phyloP scores from a whole-genome alignment of 2,329 filamentous ascomycete species.

The Paecilomyces dactylethromorphus region DNA sequence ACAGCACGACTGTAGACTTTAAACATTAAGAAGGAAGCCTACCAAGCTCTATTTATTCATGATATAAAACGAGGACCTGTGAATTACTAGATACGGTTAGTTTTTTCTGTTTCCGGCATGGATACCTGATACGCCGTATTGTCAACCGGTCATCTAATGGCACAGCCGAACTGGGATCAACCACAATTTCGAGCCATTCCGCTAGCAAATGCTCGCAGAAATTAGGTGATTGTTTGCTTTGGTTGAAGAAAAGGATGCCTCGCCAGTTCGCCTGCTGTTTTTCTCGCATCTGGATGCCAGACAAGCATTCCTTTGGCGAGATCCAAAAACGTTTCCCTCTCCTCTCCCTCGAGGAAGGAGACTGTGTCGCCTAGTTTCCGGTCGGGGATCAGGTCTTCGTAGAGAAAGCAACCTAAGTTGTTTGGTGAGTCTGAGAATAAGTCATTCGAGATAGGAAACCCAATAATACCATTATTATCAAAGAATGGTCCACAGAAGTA shows the following conservation, averaged over 20 bases:
- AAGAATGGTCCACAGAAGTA: constrained; percentile 34
- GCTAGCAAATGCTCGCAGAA: constrained; percentile 12
- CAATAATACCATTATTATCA: constrained; percentile 21
- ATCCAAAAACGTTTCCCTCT: constrained; percentile 25
- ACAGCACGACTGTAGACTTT: not conserved
- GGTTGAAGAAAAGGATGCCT: constrained; percentile 23
- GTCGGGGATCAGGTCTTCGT: constrained; percentile 25
- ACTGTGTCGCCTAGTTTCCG: constrained; percentile 21
- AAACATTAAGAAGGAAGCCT: not conserved
- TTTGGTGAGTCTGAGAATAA: constrained; percentile 12
- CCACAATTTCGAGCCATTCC: not conserved
- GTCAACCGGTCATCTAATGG: not conserved
- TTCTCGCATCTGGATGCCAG: constrained; percentile 22
- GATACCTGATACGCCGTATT: no score
- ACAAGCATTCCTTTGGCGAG: constrained; percentile 23
- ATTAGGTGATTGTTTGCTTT: constrained; percentile 15
- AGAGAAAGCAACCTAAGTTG: constrained; percentile 22
- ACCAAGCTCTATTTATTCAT: not conserved
- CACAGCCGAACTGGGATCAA: not conserved
- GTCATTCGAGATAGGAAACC: constrained; percentile 8
- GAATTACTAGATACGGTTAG: no score
- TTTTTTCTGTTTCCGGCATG: no score
- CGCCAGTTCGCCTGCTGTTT: constrained; percentile 20
- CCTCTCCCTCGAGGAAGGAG: constrained; percentile 20
- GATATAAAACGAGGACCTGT: no score